Evolutionary conservation across 495 filamentous ascomycete species (phyloP).

Genomic region (Daldinia bambusicola): DNA sequence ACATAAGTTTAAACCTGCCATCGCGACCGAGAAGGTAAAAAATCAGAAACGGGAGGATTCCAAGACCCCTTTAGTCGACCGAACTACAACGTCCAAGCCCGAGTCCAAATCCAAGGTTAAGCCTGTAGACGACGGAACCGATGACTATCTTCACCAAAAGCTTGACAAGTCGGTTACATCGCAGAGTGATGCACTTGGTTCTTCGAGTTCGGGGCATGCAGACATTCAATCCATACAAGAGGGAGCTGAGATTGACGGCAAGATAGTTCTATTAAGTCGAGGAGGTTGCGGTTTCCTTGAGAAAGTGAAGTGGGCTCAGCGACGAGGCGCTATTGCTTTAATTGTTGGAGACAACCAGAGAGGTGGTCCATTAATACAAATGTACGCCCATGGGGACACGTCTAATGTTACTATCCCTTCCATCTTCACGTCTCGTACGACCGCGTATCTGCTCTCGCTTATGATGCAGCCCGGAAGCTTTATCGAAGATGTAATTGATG

Average conservation of each 20-base stretch:
- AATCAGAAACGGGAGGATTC: conserved; percentile 40
- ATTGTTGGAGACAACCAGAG: conserved; percentile 94
- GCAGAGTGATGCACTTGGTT: conserved; percentile 43
- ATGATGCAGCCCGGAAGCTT: conserved; percentile 78
- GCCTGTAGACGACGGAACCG: conserved; percentile 79
- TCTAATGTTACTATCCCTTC: conserved; percentile 94
- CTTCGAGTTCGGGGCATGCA: conserved; percentile 70
- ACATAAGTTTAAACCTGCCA: conserved; percentile 47
- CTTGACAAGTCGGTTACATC: conserved; percentile 55
- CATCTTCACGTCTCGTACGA: conserved; percentile 93
- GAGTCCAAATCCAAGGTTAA: conserved; percentile 38
- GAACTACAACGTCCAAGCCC: conserved; percentile 33
- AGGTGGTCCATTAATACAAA: conserved; percentile 88
- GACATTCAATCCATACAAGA: conserved; percentile 97
- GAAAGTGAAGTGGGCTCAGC: conserved; percentile 96
- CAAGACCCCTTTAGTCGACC: conserved; percentile 44
- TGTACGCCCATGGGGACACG: conserved; percentile 95
- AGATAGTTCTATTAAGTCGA: conserved; percentile 87
- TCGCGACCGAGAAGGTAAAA: conserved; percentile 47
- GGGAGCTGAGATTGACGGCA: conserved; percentile 91
- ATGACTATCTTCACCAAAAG: conserved; percentile 85
- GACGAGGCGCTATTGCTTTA: conserved; percentile 85
- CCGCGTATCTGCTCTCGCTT: conserved; percentile 91
- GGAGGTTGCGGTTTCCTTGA: conserved; percentile 97
- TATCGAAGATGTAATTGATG: conserved; percentile 64